A percentile compares a stretch with the other conserved stretches of the same genome.
Conservation (phyloP, 495 filamentous ascomycete species). For the Aspergillus campestris region DNA sequence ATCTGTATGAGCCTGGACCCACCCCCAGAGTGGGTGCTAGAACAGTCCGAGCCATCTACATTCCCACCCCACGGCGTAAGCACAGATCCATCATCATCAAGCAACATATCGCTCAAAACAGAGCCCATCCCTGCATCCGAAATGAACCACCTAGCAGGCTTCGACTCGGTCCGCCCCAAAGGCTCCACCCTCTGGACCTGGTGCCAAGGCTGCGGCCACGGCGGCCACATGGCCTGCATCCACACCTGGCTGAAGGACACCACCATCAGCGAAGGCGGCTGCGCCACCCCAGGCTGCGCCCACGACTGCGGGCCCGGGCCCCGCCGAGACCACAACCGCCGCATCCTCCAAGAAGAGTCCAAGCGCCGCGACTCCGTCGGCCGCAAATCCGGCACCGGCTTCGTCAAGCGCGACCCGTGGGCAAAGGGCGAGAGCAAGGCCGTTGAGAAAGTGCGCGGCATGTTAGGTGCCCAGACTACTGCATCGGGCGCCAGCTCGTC, state of each 20-base stretch:
- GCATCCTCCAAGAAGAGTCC: constrained; percentile 23
- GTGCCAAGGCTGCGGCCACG: constrained; percentile 69
- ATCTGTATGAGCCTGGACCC: constrained; percentile 41
- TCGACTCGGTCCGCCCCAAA: constrained; percentile 15
- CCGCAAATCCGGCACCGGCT: constrained; percentile 25
- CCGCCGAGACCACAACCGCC: constrained; percentile 40
- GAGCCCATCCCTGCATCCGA: constrained; percentile 23
- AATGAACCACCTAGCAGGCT: constrained; percentile 8
- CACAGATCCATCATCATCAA: constrained; percentile 21
- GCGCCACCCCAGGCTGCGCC: constrained; percentile 63
- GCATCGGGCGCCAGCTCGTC: constrained; percentile 18
- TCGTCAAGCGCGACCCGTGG: constrained; percentile 39
- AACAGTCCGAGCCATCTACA: constrained; percentile 13
- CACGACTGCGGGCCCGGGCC: constrained; percentile 63
- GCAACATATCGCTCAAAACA: constrained; percentile 20
- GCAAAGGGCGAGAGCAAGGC: constrained; percentile 34
- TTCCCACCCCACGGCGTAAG: constrained; percentile 9
- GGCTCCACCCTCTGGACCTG: constrained; percentile 51
- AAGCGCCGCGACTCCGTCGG: constrained; percentile 30
- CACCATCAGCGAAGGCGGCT: constrained; percentile 57
- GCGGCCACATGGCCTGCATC: constrained; percentile 63
- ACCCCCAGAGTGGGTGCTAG: constrained; percentile 40
- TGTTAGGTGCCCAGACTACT: constrained; percentile 24
- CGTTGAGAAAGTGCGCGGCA: constrained; percentile 40
- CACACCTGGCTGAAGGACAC: constrained; percentile 53